phyloP scores from a whole-genome alignment of 148 eudicot genomes.

The Vaccinium darrowii region DNA sequence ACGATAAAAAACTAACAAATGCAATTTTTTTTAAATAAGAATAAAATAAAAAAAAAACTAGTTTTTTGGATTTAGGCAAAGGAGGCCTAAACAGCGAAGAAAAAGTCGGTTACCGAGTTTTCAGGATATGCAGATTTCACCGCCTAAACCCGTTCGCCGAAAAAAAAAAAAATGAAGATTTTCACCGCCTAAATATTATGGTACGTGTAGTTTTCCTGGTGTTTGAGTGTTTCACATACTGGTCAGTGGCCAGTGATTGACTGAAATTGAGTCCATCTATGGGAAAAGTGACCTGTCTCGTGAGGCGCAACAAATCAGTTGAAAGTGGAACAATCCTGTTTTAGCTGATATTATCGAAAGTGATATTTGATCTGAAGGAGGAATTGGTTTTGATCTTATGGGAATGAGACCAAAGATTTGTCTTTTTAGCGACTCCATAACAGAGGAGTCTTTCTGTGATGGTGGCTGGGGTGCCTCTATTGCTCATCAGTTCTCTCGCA shows the following conservation, averaged over 20 bases:
- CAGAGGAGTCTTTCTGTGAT: slow-evolving; percentile 62
- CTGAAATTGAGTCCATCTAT: too few relatives aligned
- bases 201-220: not conserved
- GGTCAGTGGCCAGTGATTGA: too few relatives aligned
- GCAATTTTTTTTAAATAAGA: too few relatives aligned
- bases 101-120: not conserved
- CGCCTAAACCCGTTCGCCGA: not conserved
- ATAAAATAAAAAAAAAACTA: too few relatives aligned
- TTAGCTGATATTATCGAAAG: not conserved
- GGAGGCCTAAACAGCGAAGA: not conserved
- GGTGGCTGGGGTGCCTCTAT: slow-evolving; percentile 90
- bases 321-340: too few relatives aligned
- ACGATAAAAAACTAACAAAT: too few relatives aligned
- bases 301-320: not conserved
- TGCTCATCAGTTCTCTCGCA: slow-evolving; percentile 68
- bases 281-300: too few relatives aligned
- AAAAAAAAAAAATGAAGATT: not conserved
- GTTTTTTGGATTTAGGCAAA: too few relatives aligned
- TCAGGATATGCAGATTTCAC: slow-evolving; percentile 6
- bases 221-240: too few relatives aligned
- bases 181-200: not conserved
- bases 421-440: slow-evolving; percentile 85
- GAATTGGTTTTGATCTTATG: not conserved
- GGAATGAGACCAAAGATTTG: slow-evolving; percentile 68
- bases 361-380: too few relatives aligned